Conservation (phyloP, 192 early-diverging fungal species). For the Backusella morwellensis region DNA sequence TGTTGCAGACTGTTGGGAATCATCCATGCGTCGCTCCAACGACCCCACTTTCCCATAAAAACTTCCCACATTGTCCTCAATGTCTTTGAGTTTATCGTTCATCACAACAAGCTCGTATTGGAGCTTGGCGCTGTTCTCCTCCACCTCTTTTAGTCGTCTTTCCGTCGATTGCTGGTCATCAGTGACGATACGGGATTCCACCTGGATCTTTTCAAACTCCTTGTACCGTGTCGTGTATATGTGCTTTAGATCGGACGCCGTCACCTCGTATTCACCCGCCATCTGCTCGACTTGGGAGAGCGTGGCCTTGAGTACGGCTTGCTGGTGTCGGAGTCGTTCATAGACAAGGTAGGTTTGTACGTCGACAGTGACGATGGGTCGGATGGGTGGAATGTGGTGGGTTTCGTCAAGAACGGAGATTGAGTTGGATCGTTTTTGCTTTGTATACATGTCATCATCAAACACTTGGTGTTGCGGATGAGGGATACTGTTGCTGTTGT, state of each 20-base stretch:
- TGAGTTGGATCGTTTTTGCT: neutral
- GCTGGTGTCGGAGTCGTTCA: conserved; percentile 27
- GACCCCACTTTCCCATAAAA: conserved; percentile 39
- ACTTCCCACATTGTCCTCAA: conserved; percentile 38
- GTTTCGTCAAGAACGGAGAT: neutral
- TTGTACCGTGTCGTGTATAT: neutral
- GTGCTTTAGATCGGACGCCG: neutral
- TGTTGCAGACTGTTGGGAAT: conserved; percentile 33
- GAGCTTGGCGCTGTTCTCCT: conserved; percentile 36
- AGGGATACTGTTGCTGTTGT: neutral
- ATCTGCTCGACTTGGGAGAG: conserved; percentile 7
- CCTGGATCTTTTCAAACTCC: conserved; percentile 12
- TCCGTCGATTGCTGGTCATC: conserved; percentile 27
- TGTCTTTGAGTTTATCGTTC: conserved; percentile 43
- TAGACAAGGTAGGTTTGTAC: conserved; percentile 37
- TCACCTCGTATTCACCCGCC: conserved; percentile 9
- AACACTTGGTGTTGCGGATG: neutral
- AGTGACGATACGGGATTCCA: conserved; percentile 7
- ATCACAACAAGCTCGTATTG: conserved; percentile 40
- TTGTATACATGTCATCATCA: neutral
- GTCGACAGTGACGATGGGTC: conserved; percentile 25
- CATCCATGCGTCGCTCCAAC: conserved; percentile 39
- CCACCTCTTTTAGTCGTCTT: conserved; percentile 23
- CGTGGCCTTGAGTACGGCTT: conserved; percentile 15
- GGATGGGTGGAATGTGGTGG: neutral